phyloP scores from a whole-genome alignment of 768 basidiomycete species.

The Heimioporus sp. region DNA sequence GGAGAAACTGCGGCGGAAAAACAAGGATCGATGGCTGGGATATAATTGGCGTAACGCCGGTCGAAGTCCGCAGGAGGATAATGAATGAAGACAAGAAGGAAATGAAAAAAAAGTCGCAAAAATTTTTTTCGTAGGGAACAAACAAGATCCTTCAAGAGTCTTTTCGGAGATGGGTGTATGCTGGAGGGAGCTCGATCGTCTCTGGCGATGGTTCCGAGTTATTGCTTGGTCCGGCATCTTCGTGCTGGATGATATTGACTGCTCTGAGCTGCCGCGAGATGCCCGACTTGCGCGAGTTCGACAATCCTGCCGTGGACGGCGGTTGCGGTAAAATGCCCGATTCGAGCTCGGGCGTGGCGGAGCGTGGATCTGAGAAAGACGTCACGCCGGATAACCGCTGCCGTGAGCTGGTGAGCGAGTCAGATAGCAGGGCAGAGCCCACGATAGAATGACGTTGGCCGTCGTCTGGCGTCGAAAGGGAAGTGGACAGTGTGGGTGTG shows the following conservation, averaged over 20 bases:
- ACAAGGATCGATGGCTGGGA: not conserved
- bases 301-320: slow-evolving; percentile 19
- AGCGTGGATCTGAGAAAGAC: slow-evolving; percentile 37
- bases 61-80: no score
- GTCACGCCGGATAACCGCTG: slow-evolving; percentile 28
- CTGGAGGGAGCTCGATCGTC: slow-evolving; percentile 81
- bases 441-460: slow-evolving; percentile 21
- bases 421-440: slow-evolving; percentile 14
- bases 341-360: slow-evolving; percentile 45
- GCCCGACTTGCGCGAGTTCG: slow-evolving; percentile 36
- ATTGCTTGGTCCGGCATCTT: slow-evolving; percentile 62
- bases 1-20: not conserved
- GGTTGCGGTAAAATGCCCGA: slow-evolving; percentile 9
- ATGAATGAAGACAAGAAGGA: not conserved
- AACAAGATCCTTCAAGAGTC: not conserved
- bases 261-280: slow-evolving; percentile 54
- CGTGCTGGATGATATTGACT: slow-evolving; percentile 82
- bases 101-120: not conserved
- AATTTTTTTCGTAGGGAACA: not conserved
- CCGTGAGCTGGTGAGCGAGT: slow-evolving; percentile 23
- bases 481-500: slow-evolving; percentile 49
- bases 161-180: slow-evolving; percentile 63
- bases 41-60: not conserved
- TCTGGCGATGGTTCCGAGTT: slow-evolving; percentile 46
- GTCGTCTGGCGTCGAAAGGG: slow-evolving; percentile 32